These are phyloP conservation scores for Botrytis fragariae DNA, from an alignment of 2,329 filamentous ascomycete genomes.

Conservation along the genomic window DNA sequence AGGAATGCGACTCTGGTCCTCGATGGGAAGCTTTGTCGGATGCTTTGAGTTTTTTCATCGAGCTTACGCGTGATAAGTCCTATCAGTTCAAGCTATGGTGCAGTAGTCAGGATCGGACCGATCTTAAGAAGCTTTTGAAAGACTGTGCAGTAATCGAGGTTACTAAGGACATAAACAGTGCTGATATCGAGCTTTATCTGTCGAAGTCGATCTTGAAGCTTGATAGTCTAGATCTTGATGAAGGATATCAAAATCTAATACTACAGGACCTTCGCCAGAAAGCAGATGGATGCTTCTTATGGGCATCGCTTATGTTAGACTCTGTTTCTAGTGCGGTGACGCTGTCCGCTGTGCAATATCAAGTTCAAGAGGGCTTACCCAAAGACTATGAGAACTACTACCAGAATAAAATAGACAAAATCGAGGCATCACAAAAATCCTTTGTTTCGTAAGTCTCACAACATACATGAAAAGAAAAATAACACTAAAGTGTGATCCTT, in stretches of 20 bases:
- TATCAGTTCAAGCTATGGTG: conserved; percentile 13
- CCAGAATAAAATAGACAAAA: conserved; percentile 8
- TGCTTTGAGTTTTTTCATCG: conserved; percentile 4
- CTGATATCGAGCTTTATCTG: conserved; percentile 13
- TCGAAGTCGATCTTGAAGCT: conserved; percentile 6
- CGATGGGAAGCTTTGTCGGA: conserved; percentile 1
- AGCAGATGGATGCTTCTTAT: conserved; percentile 14
- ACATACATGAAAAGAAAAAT: neutral
- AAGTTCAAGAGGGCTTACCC: conserved; percentile 2
- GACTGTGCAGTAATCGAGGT: neutral
- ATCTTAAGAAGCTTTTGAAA: neutral
- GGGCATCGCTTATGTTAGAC: conserved; percentile 13
- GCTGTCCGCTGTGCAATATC: neutral
- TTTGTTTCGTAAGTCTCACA: conserved; percentile 9
- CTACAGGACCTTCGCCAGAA: conserved; percentile 10
- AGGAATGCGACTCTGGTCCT: conserved; percentile 8
- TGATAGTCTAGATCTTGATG: conserved; percentile 5
- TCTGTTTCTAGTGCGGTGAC: conserved; percentile 2
- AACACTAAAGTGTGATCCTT: neutral
- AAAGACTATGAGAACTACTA: conserved; percentile 10
- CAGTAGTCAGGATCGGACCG: conserved; percentile 9
- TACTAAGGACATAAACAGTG: neutral
- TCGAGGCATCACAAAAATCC: neutral
- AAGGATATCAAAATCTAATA: conserved; percentile 11
- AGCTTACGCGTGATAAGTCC: neutral